phyloP scores from a whole-genome alignment of 345 rosid genomes.

The Populus pruinosa region DNA sequence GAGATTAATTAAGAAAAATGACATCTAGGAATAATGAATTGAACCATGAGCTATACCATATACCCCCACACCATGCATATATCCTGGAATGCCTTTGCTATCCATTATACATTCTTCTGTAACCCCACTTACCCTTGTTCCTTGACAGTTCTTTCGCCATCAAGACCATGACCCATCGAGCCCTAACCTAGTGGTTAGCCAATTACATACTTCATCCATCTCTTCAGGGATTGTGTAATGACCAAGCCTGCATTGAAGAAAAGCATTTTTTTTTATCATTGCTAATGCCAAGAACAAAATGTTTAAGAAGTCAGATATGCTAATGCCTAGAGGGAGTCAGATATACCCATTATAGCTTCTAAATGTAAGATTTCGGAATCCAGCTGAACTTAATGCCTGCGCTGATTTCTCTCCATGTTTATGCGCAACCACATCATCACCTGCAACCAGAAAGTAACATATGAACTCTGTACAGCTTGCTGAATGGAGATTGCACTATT shows the following conservation, averaged over 20 bases:
- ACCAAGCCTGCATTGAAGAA: slow-evolving; percentile 35
- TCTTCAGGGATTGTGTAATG: slow-evolving; percentile 46
- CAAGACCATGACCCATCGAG: slow-evolving; percentile 24
- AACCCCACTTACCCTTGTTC: not conserved
- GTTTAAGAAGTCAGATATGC: not conserved
- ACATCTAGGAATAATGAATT: not conserved
- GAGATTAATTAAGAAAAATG: not conserved
- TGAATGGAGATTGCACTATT: not conserved
- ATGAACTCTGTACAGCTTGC: not conserved
- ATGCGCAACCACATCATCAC: slow-evolving; percentile 63
- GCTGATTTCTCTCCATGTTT: slow-evolving; percentile 60
- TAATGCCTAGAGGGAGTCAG: not conserved
- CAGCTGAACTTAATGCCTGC: slow-evolving; percentile 40
- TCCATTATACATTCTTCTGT: not conserved
- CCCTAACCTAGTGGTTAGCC: slow-evolving; percentile 30
- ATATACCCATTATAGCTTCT: slow-evolving; percentile 41
- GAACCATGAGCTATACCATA: slow-evolving; percentile 5
- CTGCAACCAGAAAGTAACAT: slow-evolving; percentile 32
- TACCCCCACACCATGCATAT: slow-evolving; percentile 10
- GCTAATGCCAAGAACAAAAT: not conserved
- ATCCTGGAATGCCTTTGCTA: not conserved
- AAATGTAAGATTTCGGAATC: slow-evolving; percentile 42
- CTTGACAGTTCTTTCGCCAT: not conserved
- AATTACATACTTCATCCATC: slow-evolving; percentile 42
- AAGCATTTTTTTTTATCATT: not conserved